Base-by-base conservation (phyloP, 2,329 filamentous ascomycete genomes). In the Capronia epimyces region DNA sequence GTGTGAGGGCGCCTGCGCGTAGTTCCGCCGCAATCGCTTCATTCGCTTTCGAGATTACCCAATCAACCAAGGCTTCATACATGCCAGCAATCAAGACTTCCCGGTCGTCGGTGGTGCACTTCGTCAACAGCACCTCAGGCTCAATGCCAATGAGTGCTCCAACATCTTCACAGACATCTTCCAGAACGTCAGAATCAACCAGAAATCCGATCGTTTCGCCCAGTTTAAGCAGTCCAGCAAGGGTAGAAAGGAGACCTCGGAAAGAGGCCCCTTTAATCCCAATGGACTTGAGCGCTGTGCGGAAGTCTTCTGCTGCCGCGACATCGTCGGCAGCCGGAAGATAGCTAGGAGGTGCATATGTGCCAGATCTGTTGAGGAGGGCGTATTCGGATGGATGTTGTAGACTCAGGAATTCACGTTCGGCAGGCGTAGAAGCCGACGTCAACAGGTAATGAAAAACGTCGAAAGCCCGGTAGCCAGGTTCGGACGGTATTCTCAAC, bases 391-490 rank as follows among this genome's bases (percentile, higher is more conserved):
- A 85, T 2, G 87, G 81, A 7, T 82, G 76, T 69, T 89, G 86
- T 24, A 98, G 78, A 21, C 86, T 83, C 12, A 98, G 73, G 54
- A 90, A 95, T 65, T 97, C 91, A 49, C 89, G 79, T 71, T 98
- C 93, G 1, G 89, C 84, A 3, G 86, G 82, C 1, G 88, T 93
- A 0, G 93, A 95, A 0, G 87, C 86, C n/a, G 87, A 89, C 0
- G 90, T 94, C 36, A 97, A 77, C 1, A 98, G 81, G 63, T 96
- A 97, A 72, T 98, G 97, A 66, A 98, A 97, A 43, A 95, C 93
- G 65, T 98, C 91, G 62, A 98, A 98, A 2, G 91, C 93, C 56
- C 93, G 84, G 68, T 89, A 89, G 10, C 93, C 93, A 5, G 82
- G 65, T 64, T 95, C 83, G 0, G 82, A 69, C 0, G 93, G 87